Percentiles rank a stretch among this genome's conserved stretches.
Conservation (phyloP, 345 rosid genomes). For the Punica granatum region DNA sequence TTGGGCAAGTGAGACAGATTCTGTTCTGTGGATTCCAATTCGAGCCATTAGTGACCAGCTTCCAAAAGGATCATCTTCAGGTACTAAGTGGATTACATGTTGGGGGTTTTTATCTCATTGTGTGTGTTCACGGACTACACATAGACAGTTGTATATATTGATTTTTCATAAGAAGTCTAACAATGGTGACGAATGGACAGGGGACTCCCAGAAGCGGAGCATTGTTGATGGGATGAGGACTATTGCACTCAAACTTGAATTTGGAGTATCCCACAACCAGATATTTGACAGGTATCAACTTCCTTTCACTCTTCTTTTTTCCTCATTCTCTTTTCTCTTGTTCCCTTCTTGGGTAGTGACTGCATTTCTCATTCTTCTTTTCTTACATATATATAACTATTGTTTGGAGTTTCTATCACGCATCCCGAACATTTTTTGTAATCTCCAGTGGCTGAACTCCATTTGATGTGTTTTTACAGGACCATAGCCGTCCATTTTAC, state of each 20-base stretch:
- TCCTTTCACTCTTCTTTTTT: not conserved
- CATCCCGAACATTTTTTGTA: not conserved
- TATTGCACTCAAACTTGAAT: slow-evolving; percentile 87
- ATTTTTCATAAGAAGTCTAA: slow-evolving; percentile 11
- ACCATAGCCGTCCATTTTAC: slow-evolving; percentile 95
- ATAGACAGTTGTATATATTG: slow-evolving; percentile 10
- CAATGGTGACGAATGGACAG: slow-evolving; percentile 27
- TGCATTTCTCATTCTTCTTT: not conserved
- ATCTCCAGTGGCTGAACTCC: slow-evolving; percentile 9
- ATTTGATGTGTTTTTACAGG: slow-evolving; percentile 31
- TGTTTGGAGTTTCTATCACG: not conserved
- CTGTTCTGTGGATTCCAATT: slow-evolving; percentile 88
- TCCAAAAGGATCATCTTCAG: slow-evolving; percentile 86
- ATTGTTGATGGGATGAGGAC: slow-evolving; percentile 96
- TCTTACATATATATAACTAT: not conserved
- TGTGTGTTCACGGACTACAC: not conserved
- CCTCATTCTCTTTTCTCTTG: no score
- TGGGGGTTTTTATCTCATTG: slow-evolving; percentile 4
- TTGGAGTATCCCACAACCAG: slow-evolving; percentile 87
- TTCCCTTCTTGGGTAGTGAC: not conserved
- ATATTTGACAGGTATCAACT: slow-evolving; percentile 68
- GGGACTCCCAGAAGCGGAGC: slow-evolving; percentile 55
- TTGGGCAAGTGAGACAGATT: slow-evolving; percentile 73
- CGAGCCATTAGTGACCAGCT: slow-evolving; percentile 66
- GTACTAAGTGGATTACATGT: slow-evolving; percentile 26